Evolutionary conservation across 2,329 filamentous ascomycete species (phyloP), one percentile per base, ranked within the genome.

Genomic region (Xylariaceae sp.): DNA sequence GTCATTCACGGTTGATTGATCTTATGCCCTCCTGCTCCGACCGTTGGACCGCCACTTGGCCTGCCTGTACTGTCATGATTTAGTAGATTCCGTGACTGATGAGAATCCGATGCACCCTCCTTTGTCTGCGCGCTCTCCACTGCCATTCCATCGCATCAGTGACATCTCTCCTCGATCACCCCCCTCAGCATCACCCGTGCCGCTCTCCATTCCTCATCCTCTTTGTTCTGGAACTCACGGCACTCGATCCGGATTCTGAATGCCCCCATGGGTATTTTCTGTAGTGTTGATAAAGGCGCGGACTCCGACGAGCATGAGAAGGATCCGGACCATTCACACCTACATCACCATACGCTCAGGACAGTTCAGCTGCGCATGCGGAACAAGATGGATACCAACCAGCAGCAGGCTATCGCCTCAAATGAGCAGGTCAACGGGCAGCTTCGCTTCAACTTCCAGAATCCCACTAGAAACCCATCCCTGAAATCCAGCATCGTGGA

Each of bases 211-310:
- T 36, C 15, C 11, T 41, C 30, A 27, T 17, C 39, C 27, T 39
- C 35, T 47, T 49, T 36, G 30, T 42, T 40, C 42, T 41, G 32
- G 17, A 31, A 36, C 19, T 45, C 30, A 39, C 39, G 10, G 15
- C 22, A 33, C 45, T 43, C n/a, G n/a, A n/a, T n/a, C n/a, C n/a
- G n/a, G 42, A 41, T 42, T 31, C 5, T 18, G 39, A 33, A 54
- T 61, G 53, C 54, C 32, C 60, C 49, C 49, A 66, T 65, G 62
- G 62, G 61, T 43, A 45, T 22, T 10, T 27, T 55, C 11, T 63
- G 60, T 44, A 58, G 58, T 49, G 57, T 55, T 47, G 48, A 62
- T 58, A 62, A 57, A 54, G 56, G 54, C 47, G 43, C 48, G 31
- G 45, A 58, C 47, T 54, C 55, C 42, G 57, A 58, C 42, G 56